Evolutionary conservation across 2,329 filamentous ascomycete species (phyloP).

Genomic region (Beauveria rudraprayagi): DNA sequence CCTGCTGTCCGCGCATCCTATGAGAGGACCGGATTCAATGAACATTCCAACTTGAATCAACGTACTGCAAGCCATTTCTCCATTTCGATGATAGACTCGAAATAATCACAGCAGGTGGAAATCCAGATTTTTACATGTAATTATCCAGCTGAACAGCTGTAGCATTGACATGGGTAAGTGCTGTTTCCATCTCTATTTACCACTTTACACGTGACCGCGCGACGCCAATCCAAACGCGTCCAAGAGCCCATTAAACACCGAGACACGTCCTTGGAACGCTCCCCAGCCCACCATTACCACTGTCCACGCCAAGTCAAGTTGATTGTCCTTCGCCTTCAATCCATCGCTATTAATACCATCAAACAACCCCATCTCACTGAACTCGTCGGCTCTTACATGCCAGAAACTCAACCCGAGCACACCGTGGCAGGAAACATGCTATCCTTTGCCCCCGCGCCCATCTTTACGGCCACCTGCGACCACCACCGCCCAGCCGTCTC

Average conservation of each 20-base stretch:
- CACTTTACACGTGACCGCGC: conserved; percentile 25
- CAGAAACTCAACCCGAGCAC: conserved; percentile 21
- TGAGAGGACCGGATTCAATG: no score
- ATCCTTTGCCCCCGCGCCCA: conserved; percentile 33
- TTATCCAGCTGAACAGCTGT: no score
- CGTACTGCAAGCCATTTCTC: no score
- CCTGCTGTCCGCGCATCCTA: neutral
- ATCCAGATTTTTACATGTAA: no score
- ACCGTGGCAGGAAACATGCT: conserved; percentile 27
- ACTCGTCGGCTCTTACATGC: conserved; percentile 16
- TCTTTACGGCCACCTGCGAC: conserved; percentile 36
- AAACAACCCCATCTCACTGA: neutral
- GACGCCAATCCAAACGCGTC: conserved; percentile 11
- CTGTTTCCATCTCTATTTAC: neutral
- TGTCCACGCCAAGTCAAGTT: neutral
- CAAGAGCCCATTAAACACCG: conserved; percentile 4
- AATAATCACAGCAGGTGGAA: no score
- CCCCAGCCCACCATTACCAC: neutral
- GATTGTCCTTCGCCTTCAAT: neutral
- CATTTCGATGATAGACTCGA: no score
- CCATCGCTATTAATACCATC: neutral
- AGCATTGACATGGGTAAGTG: neutral
- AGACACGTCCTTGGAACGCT: neutral
- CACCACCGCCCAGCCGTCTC: conserved; percentile 37
- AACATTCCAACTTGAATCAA: no score